Evolutionary conservation across 495 filamentous ascomycete genomes (phyloP).

Genomic region (Lophiotrema nucula): DNA sequence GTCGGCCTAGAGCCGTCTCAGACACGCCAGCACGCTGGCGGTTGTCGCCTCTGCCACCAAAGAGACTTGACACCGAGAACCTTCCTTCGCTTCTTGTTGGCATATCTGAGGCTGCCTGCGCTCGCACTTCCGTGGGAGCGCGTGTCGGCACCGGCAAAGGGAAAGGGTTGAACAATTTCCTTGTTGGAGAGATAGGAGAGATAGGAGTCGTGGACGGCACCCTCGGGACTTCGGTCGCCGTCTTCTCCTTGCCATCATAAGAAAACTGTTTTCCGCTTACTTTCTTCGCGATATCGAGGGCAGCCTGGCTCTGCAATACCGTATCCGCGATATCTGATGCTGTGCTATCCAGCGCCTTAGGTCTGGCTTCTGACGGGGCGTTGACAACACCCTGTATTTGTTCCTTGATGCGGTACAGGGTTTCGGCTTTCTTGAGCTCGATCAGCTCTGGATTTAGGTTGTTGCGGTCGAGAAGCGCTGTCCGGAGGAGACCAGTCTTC

Average conservation of each 20-base stretch:
- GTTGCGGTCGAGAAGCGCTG: conserved; percentile 42
- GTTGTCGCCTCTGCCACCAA: neutral
- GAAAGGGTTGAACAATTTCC: no score
- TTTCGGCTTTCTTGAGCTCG: conserved; percentile 31
- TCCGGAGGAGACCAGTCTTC: conserved; percentile 37
- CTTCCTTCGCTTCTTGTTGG: no score
- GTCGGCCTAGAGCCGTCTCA: neutral
- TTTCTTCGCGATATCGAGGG: conserved; percentile 29
- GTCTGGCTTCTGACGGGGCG: conserved; percentile 17
- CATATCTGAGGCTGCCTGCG: no score
- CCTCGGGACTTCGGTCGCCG: no score
- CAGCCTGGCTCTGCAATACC: conserved; percentile 16
- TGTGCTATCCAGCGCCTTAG: conserved; percentile 20
- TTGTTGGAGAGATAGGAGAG: no score
- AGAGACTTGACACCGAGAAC: no score
- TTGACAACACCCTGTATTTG: conserved; percentile 29
- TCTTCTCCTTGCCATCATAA: no score
- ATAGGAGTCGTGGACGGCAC: no score
- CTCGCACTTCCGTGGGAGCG: no score
- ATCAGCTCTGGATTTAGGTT: conserved; percentile 38
- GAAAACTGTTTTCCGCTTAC: conserved; percentile 24
- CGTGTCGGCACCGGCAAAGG: no score
- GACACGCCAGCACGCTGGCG: neutral
- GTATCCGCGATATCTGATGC: conserved; percentile 23
- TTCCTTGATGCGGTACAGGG: conserved; percentile 32